Percentiles rank a stretch among this genome's conserved stretches.
phyloP scores from a whole-genome alignment of 179 eudicot species.

The Beta macrorhiza region DNA sequence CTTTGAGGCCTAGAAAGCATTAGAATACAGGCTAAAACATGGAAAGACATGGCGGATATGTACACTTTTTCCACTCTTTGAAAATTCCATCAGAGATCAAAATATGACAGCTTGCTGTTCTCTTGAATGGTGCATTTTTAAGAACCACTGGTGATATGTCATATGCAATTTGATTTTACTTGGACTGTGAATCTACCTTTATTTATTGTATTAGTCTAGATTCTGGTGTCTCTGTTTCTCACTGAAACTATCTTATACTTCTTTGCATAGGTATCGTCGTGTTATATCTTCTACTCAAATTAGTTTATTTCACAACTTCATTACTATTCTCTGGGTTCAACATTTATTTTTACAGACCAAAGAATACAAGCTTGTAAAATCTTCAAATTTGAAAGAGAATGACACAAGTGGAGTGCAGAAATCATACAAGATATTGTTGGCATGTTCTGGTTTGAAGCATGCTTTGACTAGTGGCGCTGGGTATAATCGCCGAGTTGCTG shows the following conservation, averaged over 20 bases:
- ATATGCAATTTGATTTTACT: background rate
- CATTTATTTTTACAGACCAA: constrained; percentile 57
- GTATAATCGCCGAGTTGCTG: constrained; percentile 79
- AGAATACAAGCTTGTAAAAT: constrained; percentile 70
- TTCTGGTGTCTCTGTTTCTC: background rate
- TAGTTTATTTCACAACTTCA: background rate
- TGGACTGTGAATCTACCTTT: background rate
- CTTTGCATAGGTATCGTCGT: background rate
- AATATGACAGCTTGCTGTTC: background rate
- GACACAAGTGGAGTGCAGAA: constrained; percentile 37
- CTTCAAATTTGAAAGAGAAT: constrained; percentile 35
- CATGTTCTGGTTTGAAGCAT: constrained; percentile 89
- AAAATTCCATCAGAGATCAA: background rate
- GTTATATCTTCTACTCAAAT: background rate
- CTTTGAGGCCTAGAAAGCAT: no score
- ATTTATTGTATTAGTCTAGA: no score
- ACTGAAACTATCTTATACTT: background rate
- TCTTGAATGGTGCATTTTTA: background rate
- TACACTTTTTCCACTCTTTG: no score
- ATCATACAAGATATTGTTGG: constrained; percentile 78
- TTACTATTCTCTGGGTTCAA: constrained; percentile 11
- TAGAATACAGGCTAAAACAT: background rate
- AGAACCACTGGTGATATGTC: background rate
- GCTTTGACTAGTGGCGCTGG: constrained; percentile 76
- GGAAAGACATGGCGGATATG: background rate